These are phyloP conservation scores for Fusarium falciforme DNA, from an alignment of 2,329 filamentous ascomycete genomes.

Conservation along the genomic window DNA sequence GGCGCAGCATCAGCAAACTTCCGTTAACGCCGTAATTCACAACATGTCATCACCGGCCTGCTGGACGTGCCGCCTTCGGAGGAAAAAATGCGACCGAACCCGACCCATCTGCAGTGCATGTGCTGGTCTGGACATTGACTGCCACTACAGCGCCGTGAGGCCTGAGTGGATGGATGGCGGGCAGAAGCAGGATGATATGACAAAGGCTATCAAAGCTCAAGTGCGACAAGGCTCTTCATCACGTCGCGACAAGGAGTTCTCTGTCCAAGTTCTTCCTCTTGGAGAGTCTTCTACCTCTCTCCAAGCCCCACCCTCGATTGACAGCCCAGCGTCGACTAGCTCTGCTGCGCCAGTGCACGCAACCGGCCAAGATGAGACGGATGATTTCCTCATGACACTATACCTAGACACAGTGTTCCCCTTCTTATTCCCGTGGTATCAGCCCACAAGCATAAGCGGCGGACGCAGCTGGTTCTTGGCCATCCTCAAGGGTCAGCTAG, in stretches of 20 bases:
- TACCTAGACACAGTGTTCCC: not conserved
- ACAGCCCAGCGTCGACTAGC: not conserved
- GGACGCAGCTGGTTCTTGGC: not conserved
- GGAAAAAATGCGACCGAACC: not conserved
- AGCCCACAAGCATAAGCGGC: not conserved
- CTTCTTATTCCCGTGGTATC: not conserved
- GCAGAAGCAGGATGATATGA: not conserved
- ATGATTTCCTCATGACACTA: not conserved
- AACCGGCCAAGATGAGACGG: not conserved
- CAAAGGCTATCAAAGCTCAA: not conserved
- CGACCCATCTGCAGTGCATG: not conserved
- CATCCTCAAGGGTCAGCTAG: not conserved
- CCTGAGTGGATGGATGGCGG: not conserved
- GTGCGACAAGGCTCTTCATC: not conserved
- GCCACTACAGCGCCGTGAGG: not conserved
- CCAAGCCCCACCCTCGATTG: not conserved
- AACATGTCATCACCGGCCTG: not conserved
- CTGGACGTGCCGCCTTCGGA: not conserved
- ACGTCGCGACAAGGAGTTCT: not conserved
- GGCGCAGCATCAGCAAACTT: not conserved
- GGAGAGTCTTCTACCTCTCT: not conserved
- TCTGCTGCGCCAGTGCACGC: not conserved
- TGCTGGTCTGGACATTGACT: not conserved
- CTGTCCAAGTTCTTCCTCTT: not conserved
- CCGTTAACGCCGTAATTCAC: not conserved